A percentile compares a stretch with the other conserved stretches of the same genome.
Conservation (phyloP, 2,329 filamentous ascomycete species). For the Hypoxylon sp. region DNA sequence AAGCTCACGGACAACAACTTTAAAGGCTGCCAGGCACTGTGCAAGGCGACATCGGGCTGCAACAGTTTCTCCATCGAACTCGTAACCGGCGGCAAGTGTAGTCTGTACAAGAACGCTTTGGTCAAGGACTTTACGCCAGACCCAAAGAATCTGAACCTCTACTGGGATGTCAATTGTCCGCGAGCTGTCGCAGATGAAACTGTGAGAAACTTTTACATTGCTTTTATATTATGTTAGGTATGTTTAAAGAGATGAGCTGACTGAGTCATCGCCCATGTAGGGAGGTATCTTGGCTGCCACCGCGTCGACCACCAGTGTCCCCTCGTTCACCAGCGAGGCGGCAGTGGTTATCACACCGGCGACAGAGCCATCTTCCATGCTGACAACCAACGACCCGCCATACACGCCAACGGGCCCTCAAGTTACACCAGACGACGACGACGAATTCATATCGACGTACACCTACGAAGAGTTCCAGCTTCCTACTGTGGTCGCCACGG, state of each 20-base stretch:
- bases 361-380: neutral
- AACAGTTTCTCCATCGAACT: slow-evolving; percentile 17
- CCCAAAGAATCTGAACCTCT: slow-evolving; percentile 12
- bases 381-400: slow-evolving; percentile 12
- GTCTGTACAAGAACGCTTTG: slow-evolving; percentile 20
- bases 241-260: neutral
- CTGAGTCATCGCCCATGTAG: neutral
- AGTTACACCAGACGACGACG: slow-evolving; percentile 23
- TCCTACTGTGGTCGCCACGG: slow-evolving; percentile 17
- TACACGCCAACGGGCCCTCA: slow-evolving; percentile 15
- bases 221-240: neutral
- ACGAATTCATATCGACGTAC: slow-evolving; percentile 22
- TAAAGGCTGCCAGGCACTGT: slow-evolving; percentile 15
- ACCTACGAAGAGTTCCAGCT: slow-evolving; percentile 12
- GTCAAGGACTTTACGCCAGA: slow-evolving; percentile 19
- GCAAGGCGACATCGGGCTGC: slow-evolving; percentile 17
- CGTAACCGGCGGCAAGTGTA: slow-evolving; percentile 16
- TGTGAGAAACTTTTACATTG: neutral
- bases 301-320: slow-evolving; percentile 1
- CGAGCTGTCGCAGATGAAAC: slow-evolving; percentile 1
- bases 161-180: slow-evolving; percentile 20
- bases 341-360: slow-evolving; percentile 7
- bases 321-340: slow-evolving; percentile 5
- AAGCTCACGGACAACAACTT: slow-evolving; percentile 15
- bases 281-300: neutral